phyloP scores from a whole-genome alignment of 768 basidiomycete genomes.

The Tulasnella sp. region DNA sequence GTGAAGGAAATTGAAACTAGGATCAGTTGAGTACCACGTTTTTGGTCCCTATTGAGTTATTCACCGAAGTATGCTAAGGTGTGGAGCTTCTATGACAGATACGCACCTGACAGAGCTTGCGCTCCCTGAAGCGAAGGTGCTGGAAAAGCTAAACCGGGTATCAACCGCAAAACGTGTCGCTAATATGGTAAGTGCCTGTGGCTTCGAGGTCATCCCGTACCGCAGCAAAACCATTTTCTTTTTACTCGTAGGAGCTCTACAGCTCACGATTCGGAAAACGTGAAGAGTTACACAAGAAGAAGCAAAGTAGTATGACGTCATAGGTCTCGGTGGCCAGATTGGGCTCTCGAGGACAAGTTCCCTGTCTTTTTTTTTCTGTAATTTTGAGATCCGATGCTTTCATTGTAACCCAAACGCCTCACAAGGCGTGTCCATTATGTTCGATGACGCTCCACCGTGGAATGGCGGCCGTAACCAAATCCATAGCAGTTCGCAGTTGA shows the following conservation, averaged over 20 bases:
- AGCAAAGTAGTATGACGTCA: too few relatives aligned
- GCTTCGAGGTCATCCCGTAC: too few relatives aligned
- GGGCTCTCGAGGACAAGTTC: too few relatives aligned
- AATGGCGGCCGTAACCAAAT: too few relatives aligned
- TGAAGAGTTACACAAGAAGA: slow-evolving; percentile 64
- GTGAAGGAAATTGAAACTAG: slow-evolving; percentile 73
- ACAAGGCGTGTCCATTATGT: too few relatives aligned
- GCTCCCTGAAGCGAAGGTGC: slow-evolving; percentile 65
- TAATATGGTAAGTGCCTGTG: slow-evolving; percentile 56
- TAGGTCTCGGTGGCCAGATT: too few relatives aligned
- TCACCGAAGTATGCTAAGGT: not conserved
- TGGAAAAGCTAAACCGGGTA: slow-evolving; percentile 78
- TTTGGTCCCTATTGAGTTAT: not conserved
- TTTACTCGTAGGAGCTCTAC: slow-evolving; percentile 52
- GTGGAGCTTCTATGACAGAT: slow-evolving; percentile 32
- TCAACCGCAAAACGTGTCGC: slow-evolving; percentile 87
- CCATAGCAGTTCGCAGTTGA: too few relatives aligned
- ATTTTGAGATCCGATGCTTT: too few relatives aligned
- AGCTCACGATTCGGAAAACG: slow-evolving; percentile 82
- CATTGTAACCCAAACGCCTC: too few relatives aligned
- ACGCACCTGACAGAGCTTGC: slow-evolving; percentile 60
- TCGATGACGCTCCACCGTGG: too few relatives aligned
- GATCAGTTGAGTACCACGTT: slow-evolving; percentile 46
- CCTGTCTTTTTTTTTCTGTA: too few relatives aligned
- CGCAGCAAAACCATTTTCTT: not conserved